Conservation (phyloP, 2,329 filamentous ascomycete genomes). For the Phoma herbarum region DNA sequence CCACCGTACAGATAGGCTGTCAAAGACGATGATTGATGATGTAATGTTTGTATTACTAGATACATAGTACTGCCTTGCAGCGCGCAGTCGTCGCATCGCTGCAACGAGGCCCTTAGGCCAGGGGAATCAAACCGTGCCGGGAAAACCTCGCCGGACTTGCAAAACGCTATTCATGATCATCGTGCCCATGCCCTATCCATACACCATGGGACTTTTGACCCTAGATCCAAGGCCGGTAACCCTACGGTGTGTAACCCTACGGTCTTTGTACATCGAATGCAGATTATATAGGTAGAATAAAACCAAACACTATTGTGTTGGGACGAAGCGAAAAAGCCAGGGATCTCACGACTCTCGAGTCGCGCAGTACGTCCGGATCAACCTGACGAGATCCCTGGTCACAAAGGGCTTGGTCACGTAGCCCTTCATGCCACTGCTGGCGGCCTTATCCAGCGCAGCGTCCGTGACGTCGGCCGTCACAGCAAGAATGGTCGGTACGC, state of each 20-base stretch:
- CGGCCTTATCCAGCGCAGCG: conserved; percentile 67
- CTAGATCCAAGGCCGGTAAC: not conserved
- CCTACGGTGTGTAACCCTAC: not conserved
- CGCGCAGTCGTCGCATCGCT: conserved; percentile 14
- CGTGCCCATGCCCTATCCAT: conserved; percentile 23
- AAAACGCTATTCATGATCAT: conserved; percentile 33
- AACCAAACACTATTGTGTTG: conserved; percentile 15
- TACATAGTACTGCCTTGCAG: conserved; percentile 6
- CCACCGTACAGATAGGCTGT: not conserved
- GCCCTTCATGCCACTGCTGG: conserved; percentile 70
- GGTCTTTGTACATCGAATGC: conserved; percentile 22
- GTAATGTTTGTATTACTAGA: conserved; percentile 19
- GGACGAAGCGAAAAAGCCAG: conserved; percentile 15
- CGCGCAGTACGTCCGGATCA: conserved; percentile 62
- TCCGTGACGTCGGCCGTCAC: conserved; percentile 74
- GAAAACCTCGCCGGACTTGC: conserved; percentile 19
- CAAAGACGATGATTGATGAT: not conserved
- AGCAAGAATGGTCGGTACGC: conserved; percentile 62
- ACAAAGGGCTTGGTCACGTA: conserved; percentile 76
- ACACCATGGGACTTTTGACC: conserved; percentile 18
- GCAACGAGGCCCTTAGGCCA: conserved; percentile 17
- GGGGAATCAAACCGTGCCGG: conserved; percentile 25
- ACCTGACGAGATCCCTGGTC: conserved; percentile 67
- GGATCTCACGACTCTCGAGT: conserved; percentile 15
- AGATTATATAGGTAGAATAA: conserved; percentile 24